Evolutionary conservation across 495 filamentous ascomycete species (phyloP).

Genomic region (Astrocystis sublimbata): DNA sequence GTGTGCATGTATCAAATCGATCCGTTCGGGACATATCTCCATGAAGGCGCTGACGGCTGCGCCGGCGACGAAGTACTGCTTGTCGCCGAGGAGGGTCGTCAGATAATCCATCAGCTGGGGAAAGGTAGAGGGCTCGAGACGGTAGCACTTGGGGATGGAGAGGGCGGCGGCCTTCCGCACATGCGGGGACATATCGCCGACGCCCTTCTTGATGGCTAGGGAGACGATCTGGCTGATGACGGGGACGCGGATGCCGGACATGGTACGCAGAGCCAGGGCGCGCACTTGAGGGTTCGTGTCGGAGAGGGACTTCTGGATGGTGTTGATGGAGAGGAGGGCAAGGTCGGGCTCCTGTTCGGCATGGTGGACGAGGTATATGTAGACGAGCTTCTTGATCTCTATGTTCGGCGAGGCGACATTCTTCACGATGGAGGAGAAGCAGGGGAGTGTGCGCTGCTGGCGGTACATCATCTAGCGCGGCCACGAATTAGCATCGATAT

Average conservation of each 20-base stretch:
- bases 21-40: slow-evolving; percentile 81
- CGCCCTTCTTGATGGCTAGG: slow-evolving; percentile 87
- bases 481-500: neutral
- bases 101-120: slow-evolving; percentile 84
- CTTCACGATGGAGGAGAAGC: slow-evolving; percentile 95
- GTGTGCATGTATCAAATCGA: slow-evolving; percentile 86
- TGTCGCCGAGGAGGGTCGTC: slow-evolving; percentile 74
- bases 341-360: slow-evolving; percentile 94
- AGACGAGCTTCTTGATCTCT: slow-evolving; percentile 95
- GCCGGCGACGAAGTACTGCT: slow-evolving; percentile 91
- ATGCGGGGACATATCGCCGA: slow-evolving; percentile 89
- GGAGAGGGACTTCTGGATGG: slow-evolving; percentile 94
- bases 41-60: slow-evolving; percentile 87
- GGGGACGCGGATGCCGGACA: slow-evolving; percentile 93
- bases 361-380: slow-evolving; percentile 95
- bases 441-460: slow-evolving; percentile 74
- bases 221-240: slow-evolving; percentile 99
- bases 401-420: slow-evolving; percentile 89
- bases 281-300: slow-evolving; percentile 88
- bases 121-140: slow-evolving; percentile 82
- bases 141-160: slow-evolving; percentile 96
- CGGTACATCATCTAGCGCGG: slow-evolving; percentile 84
- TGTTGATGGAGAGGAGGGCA: slow-evolving; percentile 94
- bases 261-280: slow-evolving; percentile 86
- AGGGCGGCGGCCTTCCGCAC: slow-evolving; percentile 91